A percentile compares a stretch with the other conserved stretches of the same genome.
These are phyloP conservation scores for Penicillium verrucosum DNA, from an alignment of 2,329 filamentous ascomycete genomes.

Conservation along the genomic window DNA sequence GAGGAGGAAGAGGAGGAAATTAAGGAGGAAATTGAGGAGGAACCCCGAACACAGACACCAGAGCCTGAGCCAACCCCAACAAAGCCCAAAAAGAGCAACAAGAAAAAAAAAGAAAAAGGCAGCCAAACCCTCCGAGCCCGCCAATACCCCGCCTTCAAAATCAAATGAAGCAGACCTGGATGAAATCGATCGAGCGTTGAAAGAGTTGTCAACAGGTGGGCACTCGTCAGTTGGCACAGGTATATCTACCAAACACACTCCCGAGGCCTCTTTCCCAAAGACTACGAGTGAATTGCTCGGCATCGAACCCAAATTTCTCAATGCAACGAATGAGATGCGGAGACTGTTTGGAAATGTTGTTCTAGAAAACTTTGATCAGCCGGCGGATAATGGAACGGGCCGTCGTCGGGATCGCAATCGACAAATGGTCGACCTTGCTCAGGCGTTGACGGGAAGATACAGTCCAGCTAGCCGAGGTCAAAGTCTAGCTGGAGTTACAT, in stretches of 20 bases:
- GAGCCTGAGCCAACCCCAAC: slow-evolving; percentile 20
- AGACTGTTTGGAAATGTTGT: slow-evolving; percentile 66
- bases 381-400: slow-evolving; percentile 43
- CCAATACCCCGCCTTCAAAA: slow-evolving; percentile 15
- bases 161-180: slow-evolving; percentile 47
- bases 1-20: slow-evolving; percentile 32
- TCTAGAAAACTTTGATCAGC: slow-evolving; percentile 56
- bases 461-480: slow-evolving; percentile 56
- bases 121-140: slow-evolving; percentile 30
- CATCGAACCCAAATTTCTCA: slow-evolving; percentile 70
- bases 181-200: slow-evolving; percentile 65
- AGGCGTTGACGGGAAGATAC: slow-evolving; percentile 54
- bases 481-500: slow-evolving; percentile 66
- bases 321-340: slow-evolving; percentile 88
- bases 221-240: slow-evolving; percentile 18
- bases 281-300: slow-evolving; percentile 54
- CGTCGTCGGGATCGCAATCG: slow-evolving; percentile 56
- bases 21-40: slow-evolving; percentile 30
- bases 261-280: slow-evolving; percentile 35
- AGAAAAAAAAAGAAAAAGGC: slow-evolving; percentile 59
- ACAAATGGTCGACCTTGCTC: slow-evolving; percentile 50
- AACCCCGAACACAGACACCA: slow-evolving; percentile 26
- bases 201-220: slow-evolving; percentile 53
- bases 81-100: slow-evolving; percentile 50
- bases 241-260: slow-evolving; percentile 32